These are phyloP conservation scores for Blastomyces emzantsi DNA, from an alignment of 2,329 filamentous ascomycete species.

Conservation along the genomic window DNA sequence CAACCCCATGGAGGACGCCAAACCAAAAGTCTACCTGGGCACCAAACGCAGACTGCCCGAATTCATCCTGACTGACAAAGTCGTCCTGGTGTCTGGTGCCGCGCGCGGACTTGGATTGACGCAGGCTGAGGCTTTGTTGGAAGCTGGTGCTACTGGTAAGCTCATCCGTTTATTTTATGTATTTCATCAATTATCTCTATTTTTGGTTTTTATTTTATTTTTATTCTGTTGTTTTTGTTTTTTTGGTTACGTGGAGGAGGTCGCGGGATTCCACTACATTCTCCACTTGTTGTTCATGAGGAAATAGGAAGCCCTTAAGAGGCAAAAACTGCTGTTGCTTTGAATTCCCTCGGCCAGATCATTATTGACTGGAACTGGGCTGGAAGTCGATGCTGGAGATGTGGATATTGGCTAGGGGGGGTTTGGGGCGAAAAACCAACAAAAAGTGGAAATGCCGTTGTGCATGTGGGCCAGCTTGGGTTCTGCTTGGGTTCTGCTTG, in stretches of 20 bases:
- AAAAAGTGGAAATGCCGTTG: constrained; percentile 3
- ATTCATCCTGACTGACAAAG: constrained; percentile 63
- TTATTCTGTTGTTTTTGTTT: neutral
- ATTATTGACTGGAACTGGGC: neutral
- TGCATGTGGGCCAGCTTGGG: neutral
- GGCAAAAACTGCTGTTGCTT: neutral
- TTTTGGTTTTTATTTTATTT: neutral
- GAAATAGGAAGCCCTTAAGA: neutral
- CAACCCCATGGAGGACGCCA: constrained; percentile 13
- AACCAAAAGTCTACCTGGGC: constrained; percentile 17
- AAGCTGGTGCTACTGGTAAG: constrained; percentile 57
- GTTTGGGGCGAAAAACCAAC: neutral
- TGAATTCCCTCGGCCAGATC: neutral
- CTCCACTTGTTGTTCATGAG: neutral
- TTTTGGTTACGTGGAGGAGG: neutral
- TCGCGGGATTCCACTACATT: neutral
- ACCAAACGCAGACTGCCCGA: constrained; percentile 49
- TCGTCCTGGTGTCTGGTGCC: constrained; percentile 62
- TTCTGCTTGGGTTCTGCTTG: neutral
- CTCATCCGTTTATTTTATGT: constrained; percentile 9
- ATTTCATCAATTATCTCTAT: neutral
- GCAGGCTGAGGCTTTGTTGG: constrained; percentile 62
- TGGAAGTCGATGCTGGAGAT: neutral
- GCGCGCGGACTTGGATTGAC: constrained; percentile 64
- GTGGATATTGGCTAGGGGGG: neutral